Evolutionary conservation across 805 yeast species (phyloP), one percentile per base, ranked within the genome.

Genomic region (Metschnikowia lunata): DNA sequence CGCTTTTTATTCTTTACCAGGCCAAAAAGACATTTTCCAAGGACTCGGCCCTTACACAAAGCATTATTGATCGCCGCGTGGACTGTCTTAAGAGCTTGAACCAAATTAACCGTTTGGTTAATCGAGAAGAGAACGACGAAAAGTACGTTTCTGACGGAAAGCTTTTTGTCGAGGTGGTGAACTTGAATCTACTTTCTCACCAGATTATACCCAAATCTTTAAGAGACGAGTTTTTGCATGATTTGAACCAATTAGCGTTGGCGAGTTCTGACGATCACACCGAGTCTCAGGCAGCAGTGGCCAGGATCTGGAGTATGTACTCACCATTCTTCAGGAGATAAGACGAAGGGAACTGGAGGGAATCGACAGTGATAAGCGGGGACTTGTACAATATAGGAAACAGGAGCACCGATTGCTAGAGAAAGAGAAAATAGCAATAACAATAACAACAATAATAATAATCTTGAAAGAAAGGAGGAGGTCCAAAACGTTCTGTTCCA

Each of bases 271-370:
- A 75, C 39, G 71, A 74, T 46, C 57, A 64, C n/a, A 41, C 26
- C 14, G 40, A 37, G 6, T 80, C 77, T 47, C 54, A 75, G 32
- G 64, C 66, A 35, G 73, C 81, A 0, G 63, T 85, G 7, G 67
- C 68, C 30, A 75, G 88, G 55, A 71, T 85, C 7, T 80, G 86
- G 75, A 79, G 80, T 54, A 75, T 74, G 47, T 85, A 84, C 58
- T 75, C 78, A 6, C 61, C 56, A 9, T 67, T 60, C 37, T 65
- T 67, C 50, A 47, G 57, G 30, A 30, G 31, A 29, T 45, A 27
- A 13, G 3, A 5, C 3, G 23, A 18, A 5, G 23, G 23, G 5
- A 18, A 5, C 5, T 5, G 23, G 5, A 5, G 23, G 23, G 5
- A 18, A 18, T 18, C 3, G 5, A 5, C 23, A 18, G 23, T 3